Base-by-base conservation (phyloP, 2,329 filamentous ascomycete genomes). In the Endothia cerciana region DNA sequence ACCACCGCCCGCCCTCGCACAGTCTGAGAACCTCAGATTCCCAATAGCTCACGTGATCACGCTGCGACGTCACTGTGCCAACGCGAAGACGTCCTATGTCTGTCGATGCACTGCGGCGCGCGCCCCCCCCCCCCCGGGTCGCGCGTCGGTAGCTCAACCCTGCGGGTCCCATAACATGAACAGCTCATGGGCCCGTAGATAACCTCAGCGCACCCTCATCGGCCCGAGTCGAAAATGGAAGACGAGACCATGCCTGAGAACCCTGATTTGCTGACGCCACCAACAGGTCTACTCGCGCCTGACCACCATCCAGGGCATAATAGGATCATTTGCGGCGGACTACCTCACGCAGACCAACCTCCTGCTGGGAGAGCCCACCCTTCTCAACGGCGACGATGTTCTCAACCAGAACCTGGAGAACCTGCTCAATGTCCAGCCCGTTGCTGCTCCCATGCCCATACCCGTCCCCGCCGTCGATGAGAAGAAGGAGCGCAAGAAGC, bases 401-500 rank as follows among this genome's bases (percentile, higher is more conserved):
- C 79, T 67, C 45, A 56, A 56, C 60, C 47, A 84, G 62, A 83
- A 84, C 65, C 81, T 87, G 64, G 85, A 88, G 66, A 73, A 77
- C 56, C 78, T 78, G 45, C 81, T 82, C 69, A 81, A 79, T 75
- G 79, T 80, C 65, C 77, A 79, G 71, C 76, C 83, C 60, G 78
- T 82, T 17, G 69, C 71, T n/a, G 76, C 79, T 61, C 75, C 81
- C 25, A 70, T 77, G 61, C 71, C 77, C 51, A 72, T 79, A 62
- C 71, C 76, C 38, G 78, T 77, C 15, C 83, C 84, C 30, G 80
- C 79, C 1, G 85, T 82, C 11, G 86, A 88, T 73, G 87, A 89
- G 77, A 91, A 93, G 85, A 93, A 93, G 85, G 93, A 95, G 85
- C 90, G 91, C 78, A 94, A 95, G 85, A 94, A 94, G 84, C 87